phyloP scores from a whole-genome alignment of 495 filamentous ascomycete species.

The Oidiodendron maius region DNA sequence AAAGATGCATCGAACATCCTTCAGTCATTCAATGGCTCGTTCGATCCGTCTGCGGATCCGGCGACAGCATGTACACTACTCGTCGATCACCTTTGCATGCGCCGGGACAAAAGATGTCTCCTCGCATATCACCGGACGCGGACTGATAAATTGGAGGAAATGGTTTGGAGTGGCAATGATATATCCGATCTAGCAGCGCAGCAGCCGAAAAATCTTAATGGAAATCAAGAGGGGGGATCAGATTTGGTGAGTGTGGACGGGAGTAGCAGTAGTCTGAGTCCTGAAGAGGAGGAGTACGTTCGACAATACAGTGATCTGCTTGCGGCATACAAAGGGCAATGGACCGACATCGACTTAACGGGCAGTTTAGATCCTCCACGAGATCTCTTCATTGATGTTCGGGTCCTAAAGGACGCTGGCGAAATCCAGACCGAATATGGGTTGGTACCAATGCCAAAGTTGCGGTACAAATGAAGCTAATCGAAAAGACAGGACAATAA shows the following conservation, averaged over 20 bases:
- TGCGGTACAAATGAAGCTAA: neutral
- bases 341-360: slow-evolving; percentile 97
- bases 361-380: slow-evolving; percentile 89
- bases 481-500: slow-evolving; percentile 65
- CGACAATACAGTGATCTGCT: slow-evolving; percentile 86
- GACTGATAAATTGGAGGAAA: slow-evolving; percentile 86
- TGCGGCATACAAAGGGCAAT: slow-evolving; percentile 95
- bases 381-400: slow-evolving; percentile 96
- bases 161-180: slow-evolving; percentile 88
- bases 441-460: slow-evolving; percentile 34
- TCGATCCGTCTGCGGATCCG: slow-evolving; percentile 80
- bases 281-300: slow-evolving; percentile 96
- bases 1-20: slow-evolving; percentile 79
- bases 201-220: slow-evolving; percentile 30
- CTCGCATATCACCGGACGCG: slow-evolving; percentile 90
- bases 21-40: slow-evolving; percentile 73
- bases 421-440: slow-evolving; percentile 99
- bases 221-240: slow-evolving; percentile 24
- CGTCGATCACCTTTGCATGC: slow-evolving; percentile 91
- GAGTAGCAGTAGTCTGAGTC: slow-evolving; percentile 73
- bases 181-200: slow-evolving; percentile 51
- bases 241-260: slow-evolving; percentile 40
- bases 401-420: slow-evolving; percentile 93
- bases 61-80: slow-evolving; percentile 82
- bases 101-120: slow-evolving; percentile 92